Evolutionary conservation across 2,329 filamentous ascomycete species (phyloP).

Genomic region (Verticillium alfalfae): DNA sequence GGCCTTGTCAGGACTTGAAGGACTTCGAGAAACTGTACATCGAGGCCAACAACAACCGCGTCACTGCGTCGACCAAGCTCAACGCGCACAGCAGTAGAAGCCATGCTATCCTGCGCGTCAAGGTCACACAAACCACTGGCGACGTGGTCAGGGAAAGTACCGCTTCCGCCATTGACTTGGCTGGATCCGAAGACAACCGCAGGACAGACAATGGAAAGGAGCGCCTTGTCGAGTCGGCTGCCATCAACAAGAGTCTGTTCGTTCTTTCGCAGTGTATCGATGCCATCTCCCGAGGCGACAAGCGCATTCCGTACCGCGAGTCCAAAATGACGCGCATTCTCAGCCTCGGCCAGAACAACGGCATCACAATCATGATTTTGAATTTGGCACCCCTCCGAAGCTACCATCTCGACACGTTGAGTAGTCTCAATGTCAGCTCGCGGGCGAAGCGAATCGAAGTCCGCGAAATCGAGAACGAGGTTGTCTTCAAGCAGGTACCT

Average conservation of each 20-base stretch:
- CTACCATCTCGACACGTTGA: constrained; percentile 90
- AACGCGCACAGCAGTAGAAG: constrained; percentile 88
- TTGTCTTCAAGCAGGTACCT: constrained; percentile 74
- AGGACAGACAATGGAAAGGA: constrained; percentile 92
- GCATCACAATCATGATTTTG: constrained; percentile 92
- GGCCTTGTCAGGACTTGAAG: constrained; percentile 75
- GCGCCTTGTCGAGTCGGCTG: constrained; percentile 86
- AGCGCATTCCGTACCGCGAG: constrained; percentile 85
- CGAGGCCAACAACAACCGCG: constrained; percentile 84
- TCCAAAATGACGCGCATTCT: constrained; percentile 97
- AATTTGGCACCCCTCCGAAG: constrained; percentile 88
- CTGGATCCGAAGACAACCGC: constrained; percentile 92
- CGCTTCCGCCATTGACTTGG: constrained; percentile 89
- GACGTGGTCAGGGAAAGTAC: constrained; percentile 70
- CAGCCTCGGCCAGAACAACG: constrained; percentile 88
- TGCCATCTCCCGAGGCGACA: constrained; percentile 72
- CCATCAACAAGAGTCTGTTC: constrained; percentile 96
- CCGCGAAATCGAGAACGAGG: constrained; percentile 91
- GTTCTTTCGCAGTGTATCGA: constrained; percentile 93
- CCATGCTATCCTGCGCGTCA: constrained; percentile 87
- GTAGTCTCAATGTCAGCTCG: constrained; percentile 91
- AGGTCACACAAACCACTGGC: constrained; percentile 70
- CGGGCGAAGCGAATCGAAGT: constrained; percentile 95
- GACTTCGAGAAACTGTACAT: constrained; percentile 90
- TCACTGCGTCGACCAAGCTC: constrained; percentile 85